These are phyloP conservation scores for Dactylellina parvicollis DNA, from an alignment of 2,329 filamentous ascomycete genomes.

Conservation along the genomic window DNA sequence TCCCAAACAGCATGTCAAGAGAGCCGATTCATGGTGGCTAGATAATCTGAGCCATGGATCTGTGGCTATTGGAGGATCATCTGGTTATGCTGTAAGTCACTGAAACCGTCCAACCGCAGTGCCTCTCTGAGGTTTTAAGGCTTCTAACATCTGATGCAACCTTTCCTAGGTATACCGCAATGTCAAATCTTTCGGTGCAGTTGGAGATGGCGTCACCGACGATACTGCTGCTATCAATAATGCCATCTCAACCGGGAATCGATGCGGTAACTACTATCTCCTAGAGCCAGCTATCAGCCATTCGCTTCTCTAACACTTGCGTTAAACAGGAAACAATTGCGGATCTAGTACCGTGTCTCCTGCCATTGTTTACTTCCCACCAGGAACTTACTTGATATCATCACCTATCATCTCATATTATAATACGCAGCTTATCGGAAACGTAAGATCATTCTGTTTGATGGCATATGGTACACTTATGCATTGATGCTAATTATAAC, in stretches of 20 bases:
- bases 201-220: conserved; percentile 58
- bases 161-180: conserved; percentile 25
- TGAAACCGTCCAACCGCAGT: background rate
- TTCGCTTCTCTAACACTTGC: too few relatives aligned
- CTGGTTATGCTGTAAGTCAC: conserved; percentile 5
- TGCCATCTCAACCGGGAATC: conserved; percentile 73
- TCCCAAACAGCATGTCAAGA: background rate
- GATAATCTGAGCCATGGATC: conserved; percentile 12
- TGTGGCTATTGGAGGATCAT: conserved; percentile 9
- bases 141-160: background rate
- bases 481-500: background rate
- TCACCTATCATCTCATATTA: conserved; percentile 84
- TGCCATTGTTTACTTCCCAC: conserved; percentile 88
- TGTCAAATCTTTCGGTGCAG: conserved; percentile 53
- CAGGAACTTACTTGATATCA: conserved; percentile 84
- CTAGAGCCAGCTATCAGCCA: too few relatives aligned
- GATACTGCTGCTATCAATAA: conserved; percentile 61
- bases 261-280: too few relatives aligned
- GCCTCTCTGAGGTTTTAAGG: background rate
- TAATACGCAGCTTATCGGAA: conserved; percentile 91
- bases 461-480: background rate
- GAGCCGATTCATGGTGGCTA: conserved; percentile 15
- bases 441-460: conserved; percentile 69
- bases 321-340: too few relatives aligned
- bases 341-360: conserved; percentile 85